These are phyloP conservation scores for Selaginella moellendorffii DNA, from an alignment of 75 land plant species.

Conservation along the genomic window DNA sequence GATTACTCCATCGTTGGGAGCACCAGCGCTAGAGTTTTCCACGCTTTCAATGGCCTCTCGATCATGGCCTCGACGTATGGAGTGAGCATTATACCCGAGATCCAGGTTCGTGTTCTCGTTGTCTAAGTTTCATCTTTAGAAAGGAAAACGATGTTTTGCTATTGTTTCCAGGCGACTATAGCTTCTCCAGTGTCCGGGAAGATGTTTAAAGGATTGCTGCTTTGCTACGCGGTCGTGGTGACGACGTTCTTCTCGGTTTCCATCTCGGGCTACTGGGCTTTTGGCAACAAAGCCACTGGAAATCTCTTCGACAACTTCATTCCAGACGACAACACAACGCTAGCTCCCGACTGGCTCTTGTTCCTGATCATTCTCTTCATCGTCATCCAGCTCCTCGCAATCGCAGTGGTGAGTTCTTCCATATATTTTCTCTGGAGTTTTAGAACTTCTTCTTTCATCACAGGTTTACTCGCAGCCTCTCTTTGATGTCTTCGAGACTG, in stretches of 20 bases:
- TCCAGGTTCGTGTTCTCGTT: slow-evolving; percentile 41
- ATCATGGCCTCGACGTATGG: slow-evolving; percentile 62
- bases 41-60: slow-evolving; percentile 55
- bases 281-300: slow-evolving; percentile 50
- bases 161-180: slow-evolving; percentile 73
- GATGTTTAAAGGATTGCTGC: slow-evolving; percentile 68
- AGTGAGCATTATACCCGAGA: slow-evolving; percentile 79
- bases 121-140: no score
- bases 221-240: slow-evolving; percentile 59
- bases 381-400: slow-evolving; percentile 62
- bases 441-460: background rate
- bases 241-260: slow-evolving; percentile 61
- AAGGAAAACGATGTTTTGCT: no score
- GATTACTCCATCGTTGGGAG: slow-evolving; percentile 43
- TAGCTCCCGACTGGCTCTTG: slow-evolving; percentile 58
- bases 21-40: slow-evolving; percentile 26
- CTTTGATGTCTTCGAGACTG: slow-evolving; percentile 72
- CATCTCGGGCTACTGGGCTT: slow-evolving; percentile 74
- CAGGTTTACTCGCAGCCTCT: slow-evolving; percentile 93
- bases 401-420: slow-evolving; percentile 52
- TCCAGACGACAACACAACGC: slow-evolving; percentile 42
- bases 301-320: slow-evolving; percentile 55
- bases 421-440: background rate
- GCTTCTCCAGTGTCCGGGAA: slow-evolving; percentile 86
- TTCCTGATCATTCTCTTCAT: slow-evolving; percentile 42